Evolutionary conservation across 2,329 filamentous ascomycete genomes (phyloP).

Genomic region (Huntiella savannae): DNA sequence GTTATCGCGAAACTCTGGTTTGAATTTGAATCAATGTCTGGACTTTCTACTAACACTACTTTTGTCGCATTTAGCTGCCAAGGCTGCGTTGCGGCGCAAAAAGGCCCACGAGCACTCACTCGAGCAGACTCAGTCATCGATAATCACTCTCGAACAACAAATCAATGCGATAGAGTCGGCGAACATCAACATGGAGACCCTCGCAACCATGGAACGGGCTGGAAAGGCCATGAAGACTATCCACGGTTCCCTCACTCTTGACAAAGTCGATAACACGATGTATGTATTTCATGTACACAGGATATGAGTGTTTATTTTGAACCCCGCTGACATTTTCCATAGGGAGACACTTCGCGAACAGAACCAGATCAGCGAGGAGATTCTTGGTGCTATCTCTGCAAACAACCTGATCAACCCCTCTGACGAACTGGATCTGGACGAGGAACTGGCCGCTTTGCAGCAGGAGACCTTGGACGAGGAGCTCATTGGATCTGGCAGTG

Average conservation of each 20-base stretch:
- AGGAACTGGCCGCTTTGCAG: slow-evolving; percentile 69
- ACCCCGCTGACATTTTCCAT: slow-evolving; percentile 10
- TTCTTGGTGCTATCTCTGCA: slow-evolving; percentile 65
- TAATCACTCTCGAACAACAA: slow-evolving; percentile 81
- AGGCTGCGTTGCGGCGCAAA: slow-evolving; percentile 78
- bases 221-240: slow-evolving; percentile 83
- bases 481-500: slow-evolving; percentile 74
- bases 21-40: neutral
- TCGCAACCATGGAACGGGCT: slow-evolving; percentile 84
- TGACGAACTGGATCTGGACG: slow-evolving; percentile 74
- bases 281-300: slow-evolving; percentile 27
- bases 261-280: slow-evolving; percentile 93
- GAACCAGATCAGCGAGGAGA: slow-evolving; percentile 84
- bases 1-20: no score
- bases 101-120: slow-evolving; percentile 84
- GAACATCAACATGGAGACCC: slow-evolving; percentile 95
- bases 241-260: slow-evolving; percentile 73
- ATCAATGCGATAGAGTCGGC: slow-evolving; percentile 94
- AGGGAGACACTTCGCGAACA: slow-evolving; percentile 87
- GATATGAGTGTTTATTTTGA: neutral
- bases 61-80: slow-evolving; percentile 45
- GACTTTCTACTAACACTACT: slow-evolving; percentile 1
- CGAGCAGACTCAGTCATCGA: slow-evolving; percentile 77
- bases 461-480: slow-evolving; percentile 85
- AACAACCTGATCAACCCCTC: slow-evolving; percentile 46